phyloP scores from a whole-genome alignment of 2,329 filamentous ascomycete genomes.

The Penicillium sp. region DNA sequence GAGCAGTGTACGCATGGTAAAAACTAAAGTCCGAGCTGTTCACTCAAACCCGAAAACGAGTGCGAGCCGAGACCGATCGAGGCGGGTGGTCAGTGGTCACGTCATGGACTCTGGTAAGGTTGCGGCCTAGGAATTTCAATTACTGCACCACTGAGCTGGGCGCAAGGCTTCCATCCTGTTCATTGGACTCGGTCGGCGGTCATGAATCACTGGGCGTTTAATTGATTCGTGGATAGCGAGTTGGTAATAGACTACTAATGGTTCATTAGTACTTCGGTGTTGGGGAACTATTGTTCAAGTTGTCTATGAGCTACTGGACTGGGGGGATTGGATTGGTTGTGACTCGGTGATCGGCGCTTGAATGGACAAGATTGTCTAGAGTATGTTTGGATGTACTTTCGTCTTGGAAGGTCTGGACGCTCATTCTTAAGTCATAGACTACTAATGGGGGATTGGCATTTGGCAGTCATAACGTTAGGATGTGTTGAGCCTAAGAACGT shows the following conservation, averaged over 20 bases:
- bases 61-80: neutral
- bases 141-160: constrained; percentile 3
- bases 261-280: no score
- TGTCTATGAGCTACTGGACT: neutral
- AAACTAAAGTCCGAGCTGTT: neutral
- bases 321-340: neutral
- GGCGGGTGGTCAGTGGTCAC: constrained; percentile 15
- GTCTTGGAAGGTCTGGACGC: neutral
- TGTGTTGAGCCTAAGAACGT: neutral
- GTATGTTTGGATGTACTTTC: neutral
- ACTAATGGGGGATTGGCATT: neutral
- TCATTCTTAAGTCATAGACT: neutral
- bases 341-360: neutral
- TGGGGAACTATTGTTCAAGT: neutral
- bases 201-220: constrained; percentile 22
- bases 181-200: constrained; percentile 12
- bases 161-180: neutral
- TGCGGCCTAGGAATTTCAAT: constrained; percentile 8
- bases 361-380: neutral
- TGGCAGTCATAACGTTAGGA: constrained; percentile 1
- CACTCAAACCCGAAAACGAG: neutral
- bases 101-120: constrained; percentile 24
- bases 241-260: no score
- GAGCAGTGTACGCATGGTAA: neutral
- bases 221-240: neutral